These are phyloP conservation scores for Hortiboletus campestris DNA, from an alignment of 768 basidiomycete genomes.

Conservation along the genomic window DNA sequence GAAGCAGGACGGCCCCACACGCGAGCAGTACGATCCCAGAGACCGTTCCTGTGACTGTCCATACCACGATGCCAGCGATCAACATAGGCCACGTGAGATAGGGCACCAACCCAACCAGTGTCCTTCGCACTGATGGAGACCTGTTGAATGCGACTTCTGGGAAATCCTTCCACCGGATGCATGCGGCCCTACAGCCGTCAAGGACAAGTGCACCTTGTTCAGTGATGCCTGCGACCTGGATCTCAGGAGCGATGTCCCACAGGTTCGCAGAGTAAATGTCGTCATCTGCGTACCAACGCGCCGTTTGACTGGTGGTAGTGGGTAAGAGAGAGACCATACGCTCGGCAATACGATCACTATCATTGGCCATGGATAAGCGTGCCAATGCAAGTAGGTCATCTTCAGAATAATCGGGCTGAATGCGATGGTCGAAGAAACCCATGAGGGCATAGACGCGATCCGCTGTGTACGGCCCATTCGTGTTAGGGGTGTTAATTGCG, in stretches of 20 bases:
- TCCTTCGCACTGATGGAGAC: slow-evolving; percentile 5
- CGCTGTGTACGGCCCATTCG: slow-evolving; percentile 7
- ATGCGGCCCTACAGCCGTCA: slow-evolving; percentile 18
- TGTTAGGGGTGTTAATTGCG: background rate
- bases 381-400: slow-evolving; percentile 16
- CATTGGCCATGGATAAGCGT: slow-evolving; percentile 23
- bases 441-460: slow-evolving; percentile 21
- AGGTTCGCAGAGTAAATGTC: slow-evolving; percentile 15
- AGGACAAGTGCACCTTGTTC: slow-evolving; percentile 17
- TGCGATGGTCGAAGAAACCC: slow-evolving; percentile 24
- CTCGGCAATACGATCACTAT: slow-evolving; percentile 21
- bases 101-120: slow-evolving; percentile 5
- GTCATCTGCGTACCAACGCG: slow-evolving; percentile 21
- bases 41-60: background rate
- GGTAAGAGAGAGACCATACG: slow-evolving; percentile 23
- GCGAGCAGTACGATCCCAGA: background rate
- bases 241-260: slow-evolving; percentile 19
- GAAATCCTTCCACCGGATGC: slow-evolving; percentile 23
- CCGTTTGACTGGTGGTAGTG: background rate
- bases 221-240: slow-evolving; percentile 19
- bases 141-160: slow-evolving; percentile 12
- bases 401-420: slow-evolving; percentile 13
- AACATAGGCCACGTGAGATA: slow-evolving; percentile 9
- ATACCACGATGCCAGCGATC: background rate
- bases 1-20: background rate